phyloP scores from a whole-genome alignment of 148 eudicot genomes.

The Bassia scoparia region DNA sequence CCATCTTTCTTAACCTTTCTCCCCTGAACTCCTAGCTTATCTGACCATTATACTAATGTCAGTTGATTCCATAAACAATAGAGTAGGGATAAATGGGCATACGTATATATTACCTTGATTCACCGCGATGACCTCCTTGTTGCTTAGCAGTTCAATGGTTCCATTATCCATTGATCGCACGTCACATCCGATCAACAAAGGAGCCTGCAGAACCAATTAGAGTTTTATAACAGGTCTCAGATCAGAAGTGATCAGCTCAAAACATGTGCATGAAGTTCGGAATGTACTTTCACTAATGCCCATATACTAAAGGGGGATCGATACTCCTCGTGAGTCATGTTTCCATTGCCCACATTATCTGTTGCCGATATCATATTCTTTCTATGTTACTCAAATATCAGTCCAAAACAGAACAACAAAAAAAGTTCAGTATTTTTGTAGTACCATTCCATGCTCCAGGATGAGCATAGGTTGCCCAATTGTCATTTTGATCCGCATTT shows the following conservation, averaged over 20 bases:
- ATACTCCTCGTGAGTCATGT: constrained; percentile 73
- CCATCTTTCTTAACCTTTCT: constrained; percentile 13
- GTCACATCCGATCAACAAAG: constrained; percentile 78
- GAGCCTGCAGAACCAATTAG: constrained; percentile 51
- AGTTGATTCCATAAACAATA: background rate
- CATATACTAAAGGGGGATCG: constrained; percentile 67
- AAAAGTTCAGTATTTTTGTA: too few species aligned
- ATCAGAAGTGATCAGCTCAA: too few species aligned
- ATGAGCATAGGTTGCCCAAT: constrained; percentile 43
- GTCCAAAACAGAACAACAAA: background rate
- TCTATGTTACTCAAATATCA: background rate
- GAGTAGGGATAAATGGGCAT: background rate
- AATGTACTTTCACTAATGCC: constrained; percentile 33
- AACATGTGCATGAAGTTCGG: too few species aligned
- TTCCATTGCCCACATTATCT: constrained; percentile 98
- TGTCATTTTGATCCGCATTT: constrained; percentile 67
- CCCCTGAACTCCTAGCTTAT: constrained; percentile 20
- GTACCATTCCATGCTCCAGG: constrained; percentile 99
- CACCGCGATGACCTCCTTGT: constrained; percentile 65
- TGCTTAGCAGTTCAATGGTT: constrained; percentile 50
- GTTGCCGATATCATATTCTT: background rate
- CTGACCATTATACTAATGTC: background rate
- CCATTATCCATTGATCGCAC: constrained; percentile 52
- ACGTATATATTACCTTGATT: constrained; percentile 68
- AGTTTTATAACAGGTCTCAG: too few species aligned